A percentile compares a stretch with the other conserved stretches of the same genome.
phyloP scores from a whole-genome alignment of 345 rosid species.

The Pistacia atlantica region DNA sequence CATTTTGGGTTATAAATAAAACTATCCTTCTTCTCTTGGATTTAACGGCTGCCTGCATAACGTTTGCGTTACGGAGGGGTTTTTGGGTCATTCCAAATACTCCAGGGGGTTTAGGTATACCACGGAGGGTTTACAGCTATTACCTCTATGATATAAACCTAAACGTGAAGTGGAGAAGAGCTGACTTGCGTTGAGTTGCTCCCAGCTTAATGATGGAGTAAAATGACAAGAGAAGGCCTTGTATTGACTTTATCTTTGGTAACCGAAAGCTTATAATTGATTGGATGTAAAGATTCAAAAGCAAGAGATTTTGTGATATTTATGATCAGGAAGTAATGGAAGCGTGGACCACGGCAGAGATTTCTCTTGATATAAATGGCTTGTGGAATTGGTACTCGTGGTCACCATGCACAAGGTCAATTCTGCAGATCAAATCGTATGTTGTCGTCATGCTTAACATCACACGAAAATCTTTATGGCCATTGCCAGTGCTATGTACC shows the following conservation, averaged over 20 bases:
- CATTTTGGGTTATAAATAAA: no score
- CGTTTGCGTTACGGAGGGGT: no score
- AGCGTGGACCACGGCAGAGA: constrained; percentile 10
- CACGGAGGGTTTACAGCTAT: no score
- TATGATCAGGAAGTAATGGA: constrained; percentile 7
- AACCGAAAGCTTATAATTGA: background rate
- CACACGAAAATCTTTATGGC: constrained; percentile 16
- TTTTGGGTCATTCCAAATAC: no score
- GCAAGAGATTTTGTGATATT: background rate
- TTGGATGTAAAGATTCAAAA: constrained; percentile 5
- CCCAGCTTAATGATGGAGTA: background rate
- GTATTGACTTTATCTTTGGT: background rate
- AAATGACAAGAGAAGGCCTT: constrained; percentile 2
- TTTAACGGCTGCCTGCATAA: no score
- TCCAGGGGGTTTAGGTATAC: no score
- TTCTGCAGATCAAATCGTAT: constrained; percentile 10
- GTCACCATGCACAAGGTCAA: constrained; percentile 30
- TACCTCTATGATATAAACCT: no score
- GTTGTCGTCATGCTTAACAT: constrained; percentile 24
- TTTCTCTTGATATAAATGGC: background rate
- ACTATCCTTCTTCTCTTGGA: no score
- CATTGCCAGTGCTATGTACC: background rate
- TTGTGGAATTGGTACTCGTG: constrained; percentile 28
- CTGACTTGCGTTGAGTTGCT: no score
- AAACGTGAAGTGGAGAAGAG: no score